Percentiles rank a stretch among this genome's conserved stretches.
phyloP scores from a whole-genome alignment of 2,329 filamentous ascomycete genomes.

The Shiraia bambusicola region DNA sequence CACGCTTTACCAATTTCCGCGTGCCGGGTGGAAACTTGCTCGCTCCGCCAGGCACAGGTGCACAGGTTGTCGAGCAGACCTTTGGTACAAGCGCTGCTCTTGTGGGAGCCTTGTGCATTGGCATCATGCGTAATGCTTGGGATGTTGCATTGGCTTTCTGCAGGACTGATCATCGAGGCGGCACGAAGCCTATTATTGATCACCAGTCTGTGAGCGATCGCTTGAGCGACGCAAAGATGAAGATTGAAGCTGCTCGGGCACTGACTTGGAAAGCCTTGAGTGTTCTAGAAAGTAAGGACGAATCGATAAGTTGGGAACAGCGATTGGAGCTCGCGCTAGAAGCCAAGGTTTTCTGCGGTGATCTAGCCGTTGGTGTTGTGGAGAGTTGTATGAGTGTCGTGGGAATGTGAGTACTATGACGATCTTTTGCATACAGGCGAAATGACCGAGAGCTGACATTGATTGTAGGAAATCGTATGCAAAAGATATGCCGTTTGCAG shows the following conservation, averaged over 20 bases:
- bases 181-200: constrained; percentile 49
- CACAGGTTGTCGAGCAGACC: constrained; percentile 45
- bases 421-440: not conserved
- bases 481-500: constrained; percentile 45
- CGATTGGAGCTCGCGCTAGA: constrained; percentile 52
- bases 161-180: constrained; percentile 50
- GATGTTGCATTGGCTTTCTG: constrained; percentile 55
- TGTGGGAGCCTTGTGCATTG: constrained; percentile 57
- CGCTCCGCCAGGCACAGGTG: constrained; percentile 48
- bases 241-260: constrained; percentile 52
- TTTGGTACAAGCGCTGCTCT: constrained; percentile 53
- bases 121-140: constrained; percentile 57
- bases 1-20: constrained; percentile 51
- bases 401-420: constrained; percentile 48
- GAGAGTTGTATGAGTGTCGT: constrained; percentile 55
- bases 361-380: constrained; percentile 52
- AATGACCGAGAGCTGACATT: constrained; percentile 7
- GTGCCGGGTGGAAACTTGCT: constrained; percentile 53
- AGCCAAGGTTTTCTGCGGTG: constrained; percentile 56
- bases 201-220: constrained; percentile 56
- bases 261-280: constrained; percentile 57
- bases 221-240: constrained; percentile 56
- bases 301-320: constrained; percentile 39
- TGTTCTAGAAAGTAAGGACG: constrained; percentile 46
- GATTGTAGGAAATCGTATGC: constrained; percentile 43